Conservation (phyloP, 2,329 filamentous ascomycete genomes). For the Ceratocystis variospora region DNA sequence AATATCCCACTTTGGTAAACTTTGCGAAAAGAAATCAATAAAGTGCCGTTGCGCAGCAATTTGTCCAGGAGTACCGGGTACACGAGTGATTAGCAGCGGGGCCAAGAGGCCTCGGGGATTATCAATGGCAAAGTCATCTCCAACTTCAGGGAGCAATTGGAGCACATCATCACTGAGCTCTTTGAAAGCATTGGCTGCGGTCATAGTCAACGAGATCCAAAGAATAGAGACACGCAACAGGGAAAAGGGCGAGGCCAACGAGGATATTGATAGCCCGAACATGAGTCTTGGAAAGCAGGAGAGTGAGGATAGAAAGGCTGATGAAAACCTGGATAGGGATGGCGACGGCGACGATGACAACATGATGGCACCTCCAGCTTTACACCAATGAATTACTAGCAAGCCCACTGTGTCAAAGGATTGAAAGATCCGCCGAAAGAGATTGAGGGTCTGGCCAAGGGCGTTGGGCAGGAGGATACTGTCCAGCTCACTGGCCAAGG, state of each 20-base stretch:
- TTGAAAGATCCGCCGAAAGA: not conserved
- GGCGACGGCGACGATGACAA: constrained; percentile 1
- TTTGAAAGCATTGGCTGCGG: constrained; percentile 27
- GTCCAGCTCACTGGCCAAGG: not conserved
- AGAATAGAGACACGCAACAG: not conserved
- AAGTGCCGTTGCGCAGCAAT: constrained; percentile 65
- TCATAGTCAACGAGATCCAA: constrained; percentile 11
- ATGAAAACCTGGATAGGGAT: not conserved
- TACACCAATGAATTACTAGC: not conserved
- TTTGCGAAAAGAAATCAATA: constrained; percentile 59
- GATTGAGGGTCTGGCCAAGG: not conserved
- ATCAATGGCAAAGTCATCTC: constrained; percentile 60
- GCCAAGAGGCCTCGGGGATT: constrained; percentile 60
- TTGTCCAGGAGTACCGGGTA: constrained; percentile 73
- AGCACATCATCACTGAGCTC: constrained; percentile 63
- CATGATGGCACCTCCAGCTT: not conserved
- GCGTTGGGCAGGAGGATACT: not conserved
- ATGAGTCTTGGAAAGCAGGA: constrained; percentile 20
- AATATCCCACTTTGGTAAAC: constrained; percentile 66
- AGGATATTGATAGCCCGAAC: not conserved
- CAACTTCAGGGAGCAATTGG: constrained; percentile 54
- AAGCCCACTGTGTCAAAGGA: not conserved
- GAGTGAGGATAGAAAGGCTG: constrained; percentile 20
- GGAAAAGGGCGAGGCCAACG: constrained; percentile 21
- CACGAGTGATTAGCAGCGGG: constrained; percentile 75